Evolutionary conservation across 2,329 filamentous ascomycete genomes (phyloP), one percentile per base, ranked within the genome.

Genomic region (Endothia cerciana): DNA sequence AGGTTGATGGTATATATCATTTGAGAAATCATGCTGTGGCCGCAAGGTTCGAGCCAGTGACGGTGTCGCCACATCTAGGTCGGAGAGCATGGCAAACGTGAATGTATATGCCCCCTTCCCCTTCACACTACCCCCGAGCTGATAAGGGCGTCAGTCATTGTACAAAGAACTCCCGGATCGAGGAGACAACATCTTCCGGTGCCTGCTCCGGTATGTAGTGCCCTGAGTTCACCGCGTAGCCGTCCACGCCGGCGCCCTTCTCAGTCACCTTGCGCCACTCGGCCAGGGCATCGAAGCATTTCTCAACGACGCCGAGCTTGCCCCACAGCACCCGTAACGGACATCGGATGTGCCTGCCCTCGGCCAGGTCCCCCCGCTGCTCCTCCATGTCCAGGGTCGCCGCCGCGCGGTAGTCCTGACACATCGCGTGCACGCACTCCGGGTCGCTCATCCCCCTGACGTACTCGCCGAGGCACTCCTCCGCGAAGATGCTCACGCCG

Each of bases 401-500:
- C 5, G 78, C 79, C 0, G 85, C 85, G 13, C 83, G 75, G 67
- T 88, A 88, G 69, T 88, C 85, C 68, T 87, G 79, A 67, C 84
- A 86, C 75, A 81, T 83, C 0, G 78, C 79, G 66, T 81, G 78
- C 13, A 87, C 77, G 0, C 78, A 74, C 0, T 73, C 76, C 1
- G 74, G 71, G 55, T 85, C 78, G 5, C 74, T 74, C 30, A 86
- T 71, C 33, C 75, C 77, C 1, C 73, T 73, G 0, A 76, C 75
- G 66, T 86, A 87, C 2, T 77, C 72, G 0, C 78, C 75, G 0
- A 81, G 75, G 41, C 75, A 74, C 17, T 73, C 72, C 0, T 72
- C 47, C 0, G 74, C 74, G 65, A 79, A 81, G 3, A 77, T 75
- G 1, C 67, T 61, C n/a, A 76, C 70, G 64, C 69, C 80, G 60